phyloP scores from a whole-genome alignment of 2,329 filamentous ascomycete genomes.

The Colletotrichum caudatum region DNA sequence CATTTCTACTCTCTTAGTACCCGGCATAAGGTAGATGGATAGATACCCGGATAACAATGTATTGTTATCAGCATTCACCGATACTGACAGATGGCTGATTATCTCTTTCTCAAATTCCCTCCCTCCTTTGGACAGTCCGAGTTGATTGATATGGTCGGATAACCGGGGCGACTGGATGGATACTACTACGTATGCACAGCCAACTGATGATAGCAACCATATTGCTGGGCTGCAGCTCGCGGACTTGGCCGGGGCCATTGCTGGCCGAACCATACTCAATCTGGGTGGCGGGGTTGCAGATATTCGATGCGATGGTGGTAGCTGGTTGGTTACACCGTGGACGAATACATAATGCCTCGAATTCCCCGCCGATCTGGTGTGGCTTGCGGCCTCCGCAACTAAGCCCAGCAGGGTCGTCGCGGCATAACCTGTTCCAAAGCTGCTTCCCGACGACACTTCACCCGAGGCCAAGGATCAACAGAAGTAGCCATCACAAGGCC shows the following conservation, averaged over 20 bases:
- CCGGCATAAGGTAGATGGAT: background rate
- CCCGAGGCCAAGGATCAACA: background rate
- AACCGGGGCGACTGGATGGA: background rate
- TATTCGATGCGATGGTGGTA: background rate
- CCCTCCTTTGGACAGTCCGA: background rate
- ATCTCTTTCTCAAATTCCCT: conserved; percentile 11
- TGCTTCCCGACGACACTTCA: background rate
- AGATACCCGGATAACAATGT: conserved; percentile 27
- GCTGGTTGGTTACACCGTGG: conserved; percentile 27
- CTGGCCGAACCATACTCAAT: conserved; percentile 2
- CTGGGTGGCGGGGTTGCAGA: background rate
- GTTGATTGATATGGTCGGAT: background rate
- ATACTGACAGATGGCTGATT: background rate
- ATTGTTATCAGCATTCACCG: conserved; percentile 14
- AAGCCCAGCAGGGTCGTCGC: conserved; percentile 7
- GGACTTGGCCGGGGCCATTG: conserved; percentile 18
- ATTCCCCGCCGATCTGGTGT: background rate
- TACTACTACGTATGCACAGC: background rate
- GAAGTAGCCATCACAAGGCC: background rate
- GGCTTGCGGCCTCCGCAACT: conserved; percentile 1
- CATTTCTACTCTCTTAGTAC: background rate
- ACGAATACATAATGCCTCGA: conserved; percentile 37
- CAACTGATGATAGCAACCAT: conserved; percentile 9
- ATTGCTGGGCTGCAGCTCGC: background rate
- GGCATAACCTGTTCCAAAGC: background rate